phyloP scores from a whole-genome alignment of 805 yeast genomes.

The Candida coquimbonensis region DNA sequence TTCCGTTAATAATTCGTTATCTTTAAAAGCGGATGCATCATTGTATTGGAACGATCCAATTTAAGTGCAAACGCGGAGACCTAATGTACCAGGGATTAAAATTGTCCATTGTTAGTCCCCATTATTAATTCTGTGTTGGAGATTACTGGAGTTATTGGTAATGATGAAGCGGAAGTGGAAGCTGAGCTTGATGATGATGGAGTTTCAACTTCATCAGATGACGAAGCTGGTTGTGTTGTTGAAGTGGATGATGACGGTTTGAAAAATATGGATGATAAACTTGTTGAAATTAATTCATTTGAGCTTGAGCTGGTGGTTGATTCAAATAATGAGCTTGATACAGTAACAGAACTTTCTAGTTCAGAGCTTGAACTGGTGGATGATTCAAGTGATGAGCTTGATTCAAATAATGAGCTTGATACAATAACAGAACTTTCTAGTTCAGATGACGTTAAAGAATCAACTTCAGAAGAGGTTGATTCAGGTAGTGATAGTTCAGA shows the following conservation, averaged over 20 bases:
- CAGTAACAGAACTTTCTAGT: too few species aligned
- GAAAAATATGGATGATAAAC: background rate
- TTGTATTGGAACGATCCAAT: constrained; percentile 7
- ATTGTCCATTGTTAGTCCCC: constrained; percentile 11
- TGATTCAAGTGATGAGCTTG: too few species aligned
- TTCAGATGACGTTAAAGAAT: too few species aligned
- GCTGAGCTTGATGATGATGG: background rate
- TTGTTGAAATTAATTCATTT: background rate
- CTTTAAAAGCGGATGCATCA: background rate
- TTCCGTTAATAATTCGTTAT: constrained; percentile 4
- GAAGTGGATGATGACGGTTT: background rate
- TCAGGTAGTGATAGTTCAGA: too few species aligned
- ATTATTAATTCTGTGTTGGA: constrained; percentile 1
- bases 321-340: too few species aligned
- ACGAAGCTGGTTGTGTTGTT: background rate
- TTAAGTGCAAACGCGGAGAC: constrained; percentile 3
- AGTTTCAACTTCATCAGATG: background rate
- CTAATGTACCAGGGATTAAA: constrained; percentile 13
- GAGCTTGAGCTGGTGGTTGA: background rate
- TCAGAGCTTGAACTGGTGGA: too few species aligned
- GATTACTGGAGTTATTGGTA: background rate
- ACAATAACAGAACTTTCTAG: too few species aligned
- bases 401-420: too few species aligned
- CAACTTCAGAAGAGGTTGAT: too few species aligned
- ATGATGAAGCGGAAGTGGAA: background rate